Conservation (phyloP, 2,329 filamentous ascomycete genomes). For the Fusarium multiceps region DNA sequence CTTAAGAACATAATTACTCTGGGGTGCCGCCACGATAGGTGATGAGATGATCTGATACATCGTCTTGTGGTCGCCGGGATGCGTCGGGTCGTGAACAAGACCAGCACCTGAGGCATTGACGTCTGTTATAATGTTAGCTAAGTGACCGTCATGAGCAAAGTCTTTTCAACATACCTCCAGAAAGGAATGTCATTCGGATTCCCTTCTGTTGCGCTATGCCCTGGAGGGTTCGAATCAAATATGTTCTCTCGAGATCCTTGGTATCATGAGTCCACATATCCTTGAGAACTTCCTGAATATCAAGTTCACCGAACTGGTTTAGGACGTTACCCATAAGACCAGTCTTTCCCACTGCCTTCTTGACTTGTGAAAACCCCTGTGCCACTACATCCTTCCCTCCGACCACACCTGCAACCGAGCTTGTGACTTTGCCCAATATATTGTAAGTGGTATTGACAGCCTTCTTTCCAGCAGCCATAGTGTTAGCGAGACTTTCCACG, state of each 20-base stretch:
- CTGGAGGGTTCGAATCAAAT: slow-evolving; percentile 94
- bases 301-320: slow-evolving; percentile 95
- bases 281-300: slow-evolving; percentile 91
- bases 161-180: slow-evolving; percentile 71
- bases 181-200: slow-evolving; percentile 95
- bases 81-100: slow-evolving; percentile 90
- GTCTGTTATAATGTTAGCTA: slow-evolving; percentile 58
- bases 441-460: slow-evolving; percentile 97
- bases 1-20: slow-evolving; percentile 86
- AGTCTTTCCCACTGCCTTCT: slow-evolving; percentile 94
- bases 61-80: slow-evolving; percentile 94
- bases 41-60: slow-evolving; percentile 99
- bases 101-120: slow-evolving; percentile 94
- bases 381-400: slow-evolving; percentile 93
- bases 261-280: slow-evolving; percentile 99
- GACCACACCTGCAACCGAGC: slow-evolving; percentile 93
- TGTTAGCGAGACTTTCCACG: slow-evolving; percentile 90
- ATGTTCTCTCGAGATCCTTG: slow-evolving; percentile 96
- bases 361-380: slow-evolving; percentile 92
- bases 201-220: slow-evolving; percentile 96
- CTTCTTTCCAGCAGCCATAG: slow-evolving; percentile 94
- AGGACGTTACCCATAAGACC: slow-evolving; percentile 96
- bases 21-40: slow-evolving; percentile 89
- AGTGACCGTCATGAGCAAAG: too few relatives aligned
- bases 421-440: slow-evolving; percentile 92